Evolutionary conservation across 2,329 filamentous ascomycete genomes (phyloP).

Genomic region (Calonectria montana): DNA sequence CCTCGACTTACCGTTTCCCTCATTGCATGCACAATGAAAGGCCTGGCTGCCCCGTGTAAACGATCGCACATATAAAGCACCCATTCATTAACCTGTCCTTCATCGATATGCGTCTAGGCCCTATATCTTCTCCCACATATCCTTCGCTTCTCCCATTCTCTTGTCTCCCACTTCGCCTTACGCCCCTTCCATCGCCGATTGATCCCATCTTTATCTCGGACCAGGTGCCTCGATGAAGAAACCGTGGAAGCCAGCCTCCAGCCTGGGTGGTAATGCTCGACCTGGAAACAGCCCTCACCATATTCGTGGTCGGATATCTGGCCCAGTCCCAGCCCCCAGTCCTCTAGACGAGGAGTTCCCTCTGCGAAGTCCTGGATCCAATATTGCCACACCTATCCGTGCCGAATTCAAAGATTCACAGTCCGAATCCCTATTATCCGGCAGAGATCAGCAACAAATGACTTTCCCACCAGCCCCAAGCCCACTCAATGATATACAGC

Average conservation of each 20-base stretch:
- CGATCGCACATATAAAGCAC: conserved; percentile 38
- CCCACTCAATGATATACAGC: conserved; percentile 26
- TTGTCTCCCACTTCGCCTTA: conserved; percentile 29
- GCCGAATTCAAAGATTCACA: conserved; percentile 37
- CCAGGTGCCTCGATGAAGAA: conserved; percentile 49
- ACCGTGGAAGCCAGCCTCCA: conserved; percentile 59
- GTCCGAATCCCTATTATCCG: conserved; percentile 19
- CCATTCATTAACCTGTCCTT: conserved; percentile 33
- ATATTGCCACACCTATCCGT: conserved; percentile 48
- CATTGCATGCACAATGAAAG: conserved; percentile 32
- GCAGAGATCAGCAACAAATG: conserved; percentile 23
- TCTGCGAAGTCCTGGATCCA: conserved; percentile 56
- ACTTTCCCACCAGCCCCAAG: conserved; percentile 32
- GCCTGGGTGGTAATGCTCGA: conserved; percentile 42
- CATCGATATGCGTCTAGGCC: conserved; percentile 38
- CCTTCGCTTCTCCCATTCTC: conserved; percentile 24
- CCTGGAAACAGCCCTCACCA: conserved; percentile 52
- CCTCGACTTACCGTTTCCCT: conserved; percentile 19
- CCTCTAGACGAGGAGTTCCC: conserved; percentile 65
- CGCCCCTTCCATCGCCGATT: conserved; percentile 15
- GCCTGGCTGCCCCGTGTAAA: conserved; percentile 41
- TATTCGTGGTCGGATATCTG: conserved; percentile 71
- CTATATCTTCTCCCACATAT: conserved; percentile 25
- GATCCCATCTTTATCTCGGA: background rate
- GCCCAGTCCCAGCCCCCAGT: conserved; percentile 67